Conservation (phyloP, 179 eudicot species). For the Heliamphora pulchella region DNA sequence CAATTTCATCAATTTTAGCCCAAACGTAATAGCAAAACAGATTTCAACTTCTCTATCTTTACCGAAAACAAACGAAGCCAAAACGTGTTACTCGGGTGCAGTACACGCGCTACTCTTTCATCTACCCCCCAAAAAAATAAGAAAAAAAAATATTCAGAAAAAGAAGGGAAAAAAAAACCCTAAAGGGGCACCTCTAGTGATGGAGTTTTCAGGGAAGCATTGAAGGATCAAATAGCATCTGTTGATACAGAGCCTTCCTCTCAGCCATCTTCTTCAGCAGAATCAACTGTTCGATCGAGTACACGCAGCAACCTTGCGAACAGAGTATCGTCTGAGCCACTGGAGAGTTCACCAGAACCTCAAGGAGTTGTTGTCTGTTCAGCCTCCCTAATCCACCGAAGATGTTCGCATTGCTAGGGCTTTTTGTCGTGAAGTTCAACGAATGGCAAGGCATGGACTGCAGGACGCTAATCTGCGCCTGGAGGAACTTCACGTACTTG, state of each 20-base stretch:
- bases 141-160: too few relatives aligned
- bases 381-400: slow-evolving; percentile 27
- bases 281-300: slow-evolving; percentile 45
- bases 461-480: slow-evolving; percentile 52
- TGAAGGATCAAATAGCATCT: slow-evolving; percentile 13
- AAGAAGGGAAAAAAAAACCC: too few relatives aligned
- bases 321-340: slow-evolving; percentile 40
- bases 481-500: slow-evolving; percentile 52
- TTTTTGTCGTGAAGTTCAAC: not conserved
- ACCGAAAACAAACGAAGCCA: too few relatives aligned
- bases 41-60: too few relatives aligned
- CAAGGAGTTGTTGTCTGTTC: slow-evolving; percentile 47
- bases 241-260: slow-evolving; percentile 24
- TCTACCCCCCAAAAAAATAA: too few relatives aligned
- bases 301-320: slow-evolving; percentile 47
- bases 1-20: too few relatives aligned
- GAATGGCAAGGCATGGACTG: slow-evolving; percentile 38
- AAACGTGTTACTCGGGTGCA: too few relatives aligned
- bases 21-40: too few relatives aligned
- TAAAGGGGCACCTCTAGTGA: too few relatives aligned
- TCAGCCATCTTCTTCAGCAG: slow-evolving; percentile 23
- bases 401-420: not conserved
- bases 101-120: too few relatives aligned
- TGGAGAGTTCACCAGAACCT: slow-evolving; percentile 50
- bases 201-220: not conserved